These are phyloP conservation scores for Phialophora expanda DNA, from an alignment of 2,329 filamentous ascomycete species.

Conservation along the genomic window DNA sequence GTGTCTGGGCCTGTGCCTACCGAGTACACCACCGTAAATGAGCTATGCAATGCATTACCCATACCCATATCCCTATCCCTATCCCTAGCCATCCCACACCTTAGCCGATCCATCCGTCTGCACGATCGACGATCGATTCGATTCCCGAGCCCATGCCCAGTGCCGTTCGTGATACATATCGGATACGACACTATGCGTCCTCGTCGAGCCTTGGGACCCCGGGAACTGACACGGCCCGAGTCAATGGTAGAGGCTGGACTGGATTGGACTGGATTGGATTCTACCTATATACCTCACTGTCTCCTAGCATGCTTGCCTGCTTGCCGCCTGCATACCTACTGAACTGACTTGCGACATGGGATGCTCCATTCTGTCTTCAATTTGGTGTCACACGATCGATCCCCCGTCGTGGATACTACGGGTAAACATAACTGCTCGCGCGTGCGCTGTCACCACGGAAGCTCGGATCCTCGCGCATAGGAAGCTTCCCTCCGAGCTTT, in stretches of 20 bases:
- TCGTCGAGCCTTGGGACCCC: background rate
- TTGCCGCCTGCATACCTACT: background rate
- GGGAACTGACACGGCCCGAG: background rate
- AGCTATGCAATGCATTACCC: too few relatives aligned
- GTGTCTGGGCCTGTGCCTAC: too few relatives aligned
- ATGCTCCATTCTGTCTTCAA: background rate
- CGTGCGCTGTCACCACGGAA: background rate
- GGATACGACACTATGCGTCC: background rate
- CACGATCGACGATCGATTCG: background rate
- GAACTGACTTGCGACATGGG: background rate
- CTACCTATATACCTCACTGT: background rate
- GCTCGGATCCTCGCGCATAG: background rate
- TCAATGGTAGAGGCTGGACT: background rate
- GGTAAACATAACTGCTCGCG: background rate
- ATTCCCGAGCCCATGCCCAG: background rate
- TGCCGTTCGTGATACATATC: background rate
- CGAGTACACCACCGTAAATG: too few relatives aligned
- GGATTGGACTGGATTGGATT: background rate
- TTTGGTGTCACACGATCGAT: background rate
- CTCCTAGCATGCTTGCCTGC: background rate
- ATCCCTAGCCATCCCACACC: too few relatives aligned
- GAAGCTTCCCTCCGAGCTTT: background rate
- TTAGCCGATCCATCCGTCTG: too few relatives aligned
- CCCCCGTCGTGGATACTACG: background rate
- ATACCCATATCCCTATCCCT: too few relatives aligned